A percentile compares a stretch with the other conserved stretches of the same genome.
Evolutionary conservation across 129 eudicot species (phyloP).

Genomic region (Scalesia atractyloides): DNA sequence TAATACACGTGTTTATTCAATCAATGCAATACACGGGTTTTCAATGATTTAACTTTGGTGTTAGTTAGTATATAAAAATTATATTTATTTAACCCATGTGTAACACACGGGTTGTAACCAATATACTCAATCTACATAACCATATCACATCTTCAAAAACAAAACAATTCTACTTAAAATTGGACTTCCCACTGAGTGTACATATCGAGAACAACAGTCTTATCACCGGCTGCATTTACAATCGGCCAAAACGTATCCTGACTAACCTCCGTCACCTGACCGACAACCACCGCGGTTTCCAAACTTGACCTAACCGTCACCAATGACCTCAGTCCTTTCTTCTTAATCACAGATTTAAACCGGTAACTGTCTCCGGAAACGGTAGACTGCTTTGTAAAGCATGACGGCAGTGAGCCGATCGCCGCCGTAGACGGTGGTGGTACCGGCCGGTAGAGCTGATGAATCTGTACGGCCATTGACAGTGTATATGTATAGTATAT

Average conservation of each 20-base stretch:
- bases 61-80: too few relatives aligned
- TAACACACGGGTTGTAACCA: too few relatives aligned
- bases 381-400: constrained; percentile 21
- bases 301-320: constrained; percentile 35
- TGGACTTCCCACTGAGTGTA: constrained; percentile 79
- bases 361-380: constrained; percentile 28
- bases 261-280: constrained; percentile 73
- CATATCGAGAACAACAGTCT: constrained; percentile 85
- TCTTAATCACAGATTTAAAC: constrained; percentile 16
- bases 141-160: not conserved
- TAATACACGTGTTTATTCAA: too few relatives aligned
- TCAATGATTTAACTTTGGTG: too few relatives aligned
- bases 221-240: constrained; percentile 79
- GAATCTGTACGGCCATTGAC: constrained; percentile 58
- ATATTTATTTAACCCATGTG: too few relatives aligned
- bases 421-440: constrained; percentile 22
- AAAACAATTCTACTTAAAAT: not conserved
- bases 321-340: constrained; percentile 19
- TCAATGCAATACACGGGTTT: too few relatives aligned
- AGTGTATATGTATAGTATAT: not conserved
- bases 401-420: constrained; percentile 20
- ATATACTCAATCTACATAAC: not conserved
- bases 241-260: constrained; percentile 94
- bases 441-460: constrained; percentile 31
- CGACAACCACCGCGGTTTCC: constrained; percentile 37